Conservation (phyloP, 2,329 filamentous ascomycete species). For the Akanthomyces dipterigenus region DNA sequence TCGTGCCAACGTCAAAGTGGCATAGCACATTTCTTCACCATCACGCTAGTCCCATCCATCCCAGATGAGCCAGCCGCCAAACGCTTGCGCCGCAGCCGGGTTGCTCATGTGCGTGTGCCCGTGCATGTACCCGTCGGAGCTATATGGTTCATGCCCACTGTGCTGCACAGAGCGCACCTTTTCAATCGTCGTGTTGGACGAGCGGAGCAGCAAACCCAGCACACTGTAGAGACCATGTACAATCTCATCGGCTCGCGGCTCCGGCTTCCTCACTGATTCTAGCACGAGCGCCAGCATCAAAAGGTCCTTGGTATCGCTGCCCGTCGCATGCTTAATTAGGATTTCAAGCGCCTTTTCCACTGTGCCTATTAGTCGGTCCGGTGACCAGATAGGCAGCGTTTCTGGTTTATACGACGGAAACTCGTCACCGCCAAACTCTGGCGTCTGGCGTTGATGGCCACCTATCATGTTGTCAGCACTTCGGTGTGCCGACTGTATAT, state of each 20-base stretch:
- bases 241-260: constrained; percentile 36
- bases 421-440: constrained; percentile 26
- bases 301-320: constrained; percentile 45
- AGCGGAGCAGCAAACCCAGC: constrained; percentile 38
- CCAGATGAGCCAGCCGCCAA: constrained; percentile 33
- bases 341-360: constrained; percentile 43
- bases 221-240: constrained; percentile 33
- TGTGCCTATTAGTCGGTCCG: constrained; percentile 32
- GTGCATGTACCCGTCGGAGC: constrained; percentile 23
- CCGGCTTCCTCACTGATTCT: constrained; percentile 35
- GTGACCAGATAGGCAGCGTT: constrained; percentile 36
- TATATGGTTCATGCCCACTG: constrained; percentile 15
- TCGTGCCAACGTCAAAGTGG: background rate
- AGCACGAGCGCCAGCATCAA: constrained; percentile 42
- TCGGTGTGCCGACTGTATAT: constrained; percentile 34
- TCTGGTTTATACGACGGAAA: constrained; percentile 28
- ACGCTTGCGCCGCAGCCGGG: constrained; percentile 21
- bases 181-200: constrained; percentile 37
- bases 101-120: constrained; percentile 22
- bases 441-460: constrained; percentile 27
- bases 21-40: no score
- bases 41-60: constrained; percentile 30
- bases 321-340: constrained; percentile 38
- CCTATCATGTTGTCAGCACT: constrained; percentile 22
- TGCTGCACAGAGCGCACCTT: constrained; percentile 18